phyloP scores from a whole-genome alignment of 2,329 filamentous ascomycete genomes.

The Penicillium brasilianum region DNA sequence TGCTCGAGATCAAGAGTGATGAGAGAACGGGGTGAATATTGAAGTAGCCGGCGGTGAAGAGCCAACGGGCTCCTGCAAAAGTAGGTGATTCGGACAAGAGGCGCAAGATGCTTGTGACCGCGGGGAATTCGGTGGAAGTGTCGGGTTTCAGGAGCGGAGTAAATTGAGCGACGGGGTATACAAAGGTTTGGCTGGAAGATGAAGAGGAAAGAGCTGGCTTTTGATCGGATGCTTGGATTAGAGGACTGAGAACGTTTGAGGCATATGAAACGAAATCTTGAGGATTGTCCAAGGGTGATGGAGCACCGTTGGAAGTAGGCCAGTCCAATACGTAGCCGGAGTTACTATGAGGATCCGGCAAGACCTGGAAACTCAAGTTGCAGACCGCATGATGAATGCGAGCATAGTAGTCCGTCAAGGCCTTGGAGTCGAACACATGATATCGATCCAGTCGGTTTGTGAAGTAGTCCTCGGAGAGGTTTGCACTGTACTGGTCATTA shows the following conservation, averaged over 20 bases:
- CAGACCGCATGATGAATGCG: slow-evolving; percentile 77
- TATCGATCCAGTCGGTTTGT: slow-evolving; percentile 95
- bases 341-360: slow-evolving; percentile 56
- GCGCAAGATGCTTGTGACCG: slow-evolving; percentile 74
- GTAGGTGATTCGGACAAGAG: slow-evolving; percentile 64
- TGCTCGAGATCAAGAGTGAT: slow-evolving; percentile 75
- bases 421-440: slow-evolving; percentile 80
- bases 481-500: slow-evolving; percentile 62
- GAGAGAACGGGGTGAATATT: slow-evolving; percentile 90
- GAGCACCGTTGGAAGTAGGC: slow-evolving; percentile 74
- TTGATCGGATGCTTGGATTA: slow-evolving; percentile 62
- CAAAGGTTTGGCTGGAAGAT: slow-evolving; percentile 65
- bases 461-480: slow-evolving; percentile 92
- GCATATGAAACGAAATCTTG: slow-evolving; percentile 72
- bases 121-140: slow-evolving; percentile 85
- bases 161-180: slow-evolving; percentile 88
- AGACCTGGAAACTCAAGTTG: slow-evolving; percentile 79
- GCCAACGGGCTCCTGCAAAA: slow-evolving; percentile 78
- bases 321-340: slow-evolving; percentile 67
- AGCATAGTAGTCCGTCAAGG: slow-evolving; percentile 82
- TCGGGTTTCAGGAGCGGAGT: slow-evolving; percentile 81
- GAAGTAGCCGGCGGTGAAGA: slow-evolving; percentile 97
- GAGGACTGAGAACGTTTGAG: slow-evolving; percentile 66
- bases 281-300: slow-evolving; percentile 74
- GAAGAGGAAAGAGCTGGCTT: slow-evolving; percentile 39